Percentiles rank a stretch among this genome's conserved stretches.
Evolutionary conservation across 2,329 filamentous ascomycete genomes (phyloP).

Genomic region (Fusarium keratoplasticum): DNA sequence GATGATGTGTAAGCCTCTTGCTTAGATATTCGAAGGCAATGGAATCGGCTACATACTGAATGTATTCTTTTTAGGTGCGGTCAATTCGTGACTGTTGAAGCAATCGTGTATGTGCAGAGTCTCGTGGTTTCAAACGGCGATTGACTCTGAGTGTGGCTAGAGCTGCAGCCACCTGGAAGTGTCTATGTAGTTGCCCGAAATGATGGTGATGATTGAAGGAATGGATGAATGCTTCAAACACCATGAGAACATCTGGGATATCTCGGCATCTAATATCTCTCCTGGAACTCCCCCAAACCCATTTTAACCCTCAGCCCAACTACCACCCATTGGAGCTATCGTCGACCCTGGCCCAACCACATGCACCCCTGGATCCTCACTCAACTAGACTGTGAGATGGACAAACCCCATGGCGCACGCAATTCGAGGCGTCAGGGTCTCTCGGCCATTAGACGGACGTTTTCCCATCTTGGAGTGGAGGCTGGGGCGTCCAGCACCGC

Average conservation of each 20-base stretch:
- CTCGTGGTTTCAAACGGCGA: not conserved
- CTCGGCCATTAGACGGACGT: constrained; percentile 5
- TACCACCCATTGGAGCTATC: not conserved
- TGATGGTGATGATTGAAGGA: not conserved
- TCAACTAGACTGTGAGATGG: not conserved
- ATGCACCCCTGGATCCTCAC: not conserved
- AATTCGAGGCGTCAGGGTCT: constrained; percentile 1
- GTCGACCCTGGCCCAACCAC: not conserved
- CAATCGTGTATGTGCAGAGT: not conserved
- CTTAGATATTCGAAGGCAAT: not conserved
- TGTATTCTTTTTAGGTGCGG: not conserved
- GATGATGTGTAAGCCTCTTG: not conserved
- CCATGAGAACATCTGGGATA: not conserved
- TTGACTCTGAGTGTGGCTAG: constrained; percentile 13
- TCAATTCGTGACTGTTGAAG: not conserved
- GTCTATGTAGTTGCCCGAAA: not conserved
- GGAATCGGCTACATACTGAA: not conserved
- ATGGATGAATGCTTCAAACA: not conserved
- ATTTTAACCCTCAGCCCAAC: not conserved
- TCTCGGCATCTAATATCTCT: not conserved
- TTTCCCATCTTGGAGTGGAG: constrained; percentile 12
- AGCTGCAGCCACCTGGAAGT: not conserved
- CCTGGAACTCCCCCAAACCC: not conserved
- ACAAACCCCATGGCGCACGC: not conserved
- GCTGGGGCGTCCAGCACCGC: constrained; percentile 1